These are phyloP conservation scores for Diversispora epigaea DNA, from an alignment of 192 early-diverging fungal species.

Conservation along the genomic window DNA sequence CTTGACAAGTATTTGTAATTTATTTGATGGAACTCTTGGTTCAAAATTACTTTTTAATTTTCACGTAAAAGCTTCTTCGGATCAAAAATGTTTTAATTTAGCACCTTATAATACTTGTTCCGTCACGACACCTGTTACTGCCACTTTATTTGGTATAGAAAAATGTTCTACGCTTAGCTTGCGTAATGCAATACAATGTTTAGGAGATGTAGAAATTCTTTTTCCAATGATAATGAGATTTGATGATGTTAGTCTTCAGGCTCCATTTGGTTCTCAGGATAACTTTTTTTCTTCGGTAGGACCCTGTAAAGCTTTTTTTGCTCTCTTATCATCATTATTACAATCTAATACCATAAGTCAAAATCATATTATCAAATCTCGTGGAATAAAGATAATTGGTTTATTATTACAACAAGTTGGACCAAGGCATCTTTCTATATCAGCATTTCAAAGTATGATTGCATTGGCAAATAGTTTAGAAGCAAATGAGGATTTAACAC, in stretches of 20 bases:
- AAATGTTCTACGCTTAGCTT: constrained; percentile 31
- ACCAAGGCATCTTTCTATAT: constrained; percentile 27
- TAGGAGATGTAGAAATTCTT: constrained; percentile 31
- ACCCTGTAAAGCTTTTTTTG: constrained; percentile 27
- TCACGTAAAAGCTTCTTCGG: constrained; percentile 25
- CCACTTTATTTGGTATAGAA: constrained; percentile 15
- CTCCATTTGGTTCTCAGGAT: constrained; percentile 19
- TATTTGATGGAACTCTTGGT: constrained; percentile 11
- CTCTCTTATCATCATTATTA: constrained; percentile 21
- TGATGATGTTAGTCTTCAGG: constrained; percentile 23
- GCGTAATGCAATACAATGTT: constrained; percentile 25
- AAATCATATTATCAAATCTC: constrained; percentile 21
- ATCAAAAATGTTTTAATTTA: constrained; percentile 27
- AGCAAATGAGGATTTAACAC: background rate
- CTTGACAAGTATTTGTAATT: background rate
- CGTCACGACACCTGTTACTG: background rate
- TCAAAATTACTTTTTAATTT: constrained; percentile 18
- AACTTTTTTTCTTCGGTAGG: constrained; percentile 30
- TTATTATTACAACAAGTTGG: constrained; percentile 28
- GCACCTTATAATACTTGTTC: background rate
- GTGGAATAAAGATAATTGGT: constrained; percentile 29
- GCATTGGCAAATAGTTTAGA: constrained; percentile 4
- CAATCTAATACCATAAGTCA: constrained; percentile 28
- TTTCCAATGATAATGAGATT: constrained; percentile 32
- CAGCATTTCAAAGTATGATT: constrained; percentile 32